These are phyloP conservation scores for Sugiyamaella marilandica DNA, from an alignment of 805 yeast species.

Conservation along the genomic window DNA sequence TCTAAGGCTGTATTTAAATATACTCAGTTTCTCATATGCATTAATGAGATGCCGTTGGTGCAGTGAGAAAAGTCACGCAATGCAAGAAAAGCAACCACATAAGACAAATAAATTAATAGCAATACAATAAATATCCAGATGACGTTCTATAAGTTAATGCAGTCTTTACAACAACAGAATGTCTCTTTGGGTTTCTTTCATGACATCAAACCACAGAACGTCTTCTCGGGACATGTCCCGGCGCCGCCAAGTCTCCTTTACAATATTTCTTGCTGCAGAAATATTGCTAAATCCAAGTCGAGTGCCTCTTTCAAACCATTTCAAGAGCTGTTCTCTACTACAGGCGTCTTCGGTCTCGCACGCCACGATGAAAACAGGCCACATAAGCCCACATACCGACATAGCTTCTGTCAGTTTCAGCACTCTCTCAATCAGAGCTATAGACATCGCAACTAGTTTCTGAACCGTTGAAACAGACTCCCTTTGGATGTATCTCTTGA, in stretches of 20 bases:
- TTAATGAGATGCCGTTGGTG: too few relatives aligned
- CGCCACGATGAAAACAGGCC: neutral
- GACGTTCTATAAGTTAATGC: too few relatives aligned
- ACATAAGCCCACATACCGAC: neutral
- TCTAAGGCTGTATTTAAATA: too few relatives aligned
- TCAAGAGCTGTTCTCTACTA: neutral
- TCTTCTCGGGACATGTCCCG: neutral
- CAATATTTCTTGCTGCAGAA: neutral
- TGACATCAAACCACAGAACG: neutral
- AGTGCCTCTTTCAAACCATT: neutral
- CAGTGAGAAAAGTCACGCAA: too few relatives aligned
- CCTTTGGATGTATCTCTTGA: neutral
- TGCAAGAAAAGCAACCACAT: too few relatives aligned
- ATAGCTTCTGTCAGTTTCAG: neutral
- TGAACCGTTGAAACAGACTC: neutral
- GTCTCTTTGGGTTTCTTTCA: neutral
- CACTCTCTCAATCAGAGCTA: neutral
- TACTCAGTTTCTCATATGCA: too few relatives aligned
- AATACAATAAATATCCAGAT: too few relatives aligned
- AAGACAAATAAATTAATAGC: too few relatives aligned
- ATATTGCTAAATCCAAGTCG: neutral
- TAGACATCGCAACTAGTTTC: neutral
- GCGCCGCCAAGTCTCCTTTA: neutral
- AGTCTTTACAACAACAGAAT: neutral
- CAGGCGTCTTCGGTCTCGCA: neutral